Evolutionary conservation across 2,329 filamentous ascomycete genomes (phyloP).

Genomic region (Scedosporium boydii): DNA sequence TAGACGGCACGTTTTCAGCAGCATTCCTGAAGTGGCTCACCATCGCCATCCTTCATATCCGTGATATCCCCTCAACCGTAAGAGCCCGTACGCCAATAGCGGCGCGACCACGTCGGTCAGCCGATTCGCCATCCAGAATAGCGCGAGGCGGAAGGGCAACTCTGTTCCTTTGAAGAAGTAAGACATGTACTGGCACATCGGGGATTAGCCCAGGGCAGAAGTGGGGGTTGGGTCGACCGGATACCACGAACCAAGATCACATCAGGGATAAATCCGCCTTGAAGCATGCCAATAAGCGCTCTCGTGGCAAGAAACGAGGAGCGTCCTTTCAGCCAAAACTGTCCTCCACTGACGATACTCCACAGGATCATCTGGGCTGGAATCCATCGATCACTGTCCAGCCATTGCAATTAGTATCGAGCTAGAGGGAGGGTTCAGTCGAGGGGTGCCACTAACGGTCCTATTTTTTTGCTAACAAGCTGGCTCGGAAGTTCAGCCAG

Average conservation of each 20-base stretch:
- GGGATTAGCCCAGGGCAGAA: neutral
- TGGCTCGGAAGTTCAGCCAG: conserved; percentile 45
- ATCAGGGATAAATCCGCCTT: conserved; percentile 34
- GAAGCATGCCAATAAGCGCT: conserved; percentile 28
- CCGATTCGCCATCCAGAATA: conserved; percentile 17
- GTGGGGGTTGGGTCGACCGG: too few species aligned
- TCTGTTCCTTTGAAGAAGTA: conserved; percentile 19
- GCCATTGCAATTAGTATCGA: conserved; percentile 25
- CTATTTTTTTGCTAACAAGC: conserved; percentile 39
- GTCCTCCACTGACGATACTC: conserved; percentile 23
- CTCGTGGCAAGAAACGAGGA: conserved; percentile 27
- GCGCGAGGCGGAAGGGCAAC: conserved; percentile 15
- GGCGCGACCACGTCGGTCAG: conserved; percentile 17
- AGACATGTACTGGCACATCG: conserved; percentile 11
- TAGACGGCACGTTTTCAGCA: neutral
- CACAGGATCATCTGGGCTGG: conserved; percentile 33
- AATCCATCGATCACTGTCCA: conserved; percentile 38
- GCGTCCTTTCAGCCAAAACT: conserved; percentile 28
- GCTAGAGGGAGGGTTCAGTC: conserved; percentile 30
- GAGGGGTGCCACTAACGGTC: conserved; percentile 33
- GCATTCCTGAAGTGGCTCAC: conserved; percentile 1
- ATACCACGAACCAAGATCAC: neutral
- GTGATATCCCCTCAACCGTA: conserved; percentile 16
- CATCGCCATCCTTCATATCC: conserved; percentile 17
- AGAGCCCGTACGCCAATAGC: conserved; percentile 17